Conservation (phyloP, 345 rosid species). For the Microcos paniculata region DNA sequence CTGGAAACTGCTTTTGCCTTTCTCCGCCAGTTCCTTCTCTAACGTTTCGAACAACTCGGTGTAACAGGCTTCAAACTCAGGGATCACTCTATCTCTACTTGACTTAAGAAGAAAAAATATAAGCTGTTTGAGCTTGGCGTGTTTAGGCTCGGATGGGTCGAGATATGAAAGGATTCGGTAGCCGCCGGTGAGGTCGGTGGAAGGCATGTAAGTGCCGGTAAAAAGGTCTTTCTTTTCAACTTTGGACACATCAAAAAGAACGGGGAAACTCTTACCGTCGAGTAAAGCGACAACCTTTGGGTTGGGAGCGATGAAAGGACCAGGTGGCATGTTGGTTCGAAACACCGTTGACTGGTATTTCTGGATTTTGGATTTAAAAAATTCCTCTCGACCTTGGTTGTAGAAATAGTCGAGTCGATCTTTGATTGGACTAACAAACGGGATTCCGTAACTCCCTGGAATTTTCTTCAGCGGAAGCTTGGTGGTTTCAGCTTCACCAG, state of each 20-base stretch:
- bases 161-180: slow-evolving; percentile 78
- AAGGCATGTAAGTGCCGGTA: slow-evolving; percentile 93
- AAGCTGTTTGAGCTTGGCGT: slow-evolving; percentile 65
- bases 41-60: slow-evolving; percentile 45
- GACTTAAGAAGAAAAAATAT: slow-evolving; percentile 60
- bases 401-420: slow-evolving; percentile 79
- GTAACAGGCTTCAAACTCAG: slow-evolving; percentile 65
- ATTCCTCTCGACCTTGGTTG: slow-evolving; percentile 67
- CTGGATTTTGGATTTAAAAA: slow-evolving; percentile 58
- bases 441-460: slow-evolving; percentile 77
- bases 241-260: slow-evolving; percentile 73
- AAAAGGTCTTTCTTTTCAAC: slow-evolving; percentile 83
- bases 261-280: slow-evolving; percentile 88
- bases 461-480: slow-evolving; percentile 57
- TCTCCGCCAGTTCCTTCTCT: slow-evolving; percentile 52
- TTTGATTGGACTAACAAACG: slow-evolving; percentile 68
- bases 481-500: background rate
- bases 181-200: slow-evolving; percentile 80
- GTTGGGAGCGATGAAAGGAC: slow-evolving; percentile 60
- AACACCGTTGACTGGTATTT: slow-evolving; percentile 74
- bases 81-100: slow-evolving; percentile 60
- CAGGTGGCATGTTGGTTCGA: slow-evolving; percentile 81
- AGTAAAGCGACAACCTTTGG: slow-evolving; percentile 73
- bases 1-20: slow-evolving; percentile 57
- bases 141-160: slow-evolving; percentile 81